Conservation (phyloP, 2,329 filamentous ascomycete species). For the Sphaerulina musiva region DNA sequence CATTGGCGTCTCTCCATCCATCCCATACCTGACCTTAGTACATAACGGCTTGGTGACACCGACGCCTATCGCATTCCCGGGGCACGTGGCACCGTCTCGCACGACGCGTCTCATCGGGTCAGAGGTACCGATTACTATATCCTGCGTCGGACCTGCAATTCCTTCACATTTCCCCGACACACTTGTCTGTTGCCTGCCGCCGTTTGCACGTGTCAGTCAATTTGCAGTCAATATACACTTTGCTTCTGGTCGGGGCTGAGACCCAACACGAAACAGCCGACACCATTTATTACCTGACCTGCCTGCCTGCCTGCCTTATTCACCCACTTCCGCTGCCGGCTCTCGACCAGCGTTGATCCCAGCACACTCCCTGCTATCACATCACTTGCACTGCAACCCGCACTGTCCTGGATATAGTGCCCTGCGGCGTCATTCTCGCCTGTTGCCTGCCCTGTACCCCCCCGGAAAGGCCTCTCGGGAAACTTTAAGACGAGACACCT, state of each 20-base stretch:
- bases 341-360: constrained; percentile 10
- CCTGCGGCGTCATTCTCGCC: constrained; percentile 22
- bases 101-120: no score
- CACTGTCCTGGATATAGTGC: constrained; percentile 17
- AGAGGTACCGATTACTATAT: no score
- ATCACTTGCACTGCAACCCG: constrained; percentile 4
- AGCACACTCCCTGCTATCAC: constrained; percentile 9
- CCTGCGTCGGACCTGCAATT: no score
- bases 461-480: neutral
- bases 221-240: neutral
- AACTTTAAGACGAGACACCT: no score
- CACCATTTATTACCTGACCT: no score
- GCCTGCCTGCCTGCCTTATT: neutral
- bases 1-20: no score
- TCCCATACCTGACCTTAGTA: no score
- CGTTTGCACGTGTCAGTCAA: neutral
- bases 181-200: no score
- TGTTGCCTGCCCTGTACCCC: constrained; percentile 1
- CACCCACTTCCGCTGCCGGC: neutral
- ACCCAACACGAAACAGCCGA: neutral
- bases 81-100: no score
- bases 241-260: neutral
- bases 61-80: no score
- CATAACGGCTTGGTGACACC: no score
- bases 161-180: no score